Evolutionary conservation across 129 eudicot genomes (phyloP).

Genomic region (Chrysanthemum makinoi): DNA sequence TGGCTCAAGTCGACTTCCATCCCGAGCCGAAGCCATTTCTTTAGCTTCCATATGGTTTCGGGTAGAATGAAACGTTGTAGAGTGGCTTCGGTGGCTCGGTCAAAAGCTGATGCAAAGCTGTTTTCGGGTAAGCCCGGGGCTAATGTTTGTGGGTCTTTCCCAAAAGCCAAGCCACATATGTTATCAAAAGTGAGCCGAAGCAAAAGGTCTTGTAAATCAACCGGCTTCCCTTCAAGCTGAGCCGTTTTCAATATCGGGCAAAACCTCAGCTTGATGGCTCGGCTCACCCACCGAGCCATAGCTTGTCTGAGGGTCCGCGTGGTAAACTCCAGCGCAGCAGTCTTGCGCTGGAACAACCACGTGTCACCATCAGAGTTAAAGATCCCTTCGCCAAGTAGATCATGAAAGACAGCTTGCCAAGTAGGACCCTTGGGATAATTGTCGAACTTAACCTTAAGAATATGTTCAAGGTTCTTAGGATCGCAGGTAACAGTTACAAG

Average conservation of each 20-base stretch:
- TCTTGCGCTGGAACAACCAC: slow-evolving; percentile 79
- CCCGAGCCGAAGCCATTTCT: slow-evolving; percentile 61
- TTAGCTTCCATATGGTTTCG: slow-evolving; percentile 55
- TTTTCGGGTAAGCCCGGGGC: slow-evolving; percentile 62
- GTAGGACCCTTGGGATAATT: slow-evolving; percentile 80
- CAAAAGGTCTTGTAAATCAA: slow-evolving; percentile 64
- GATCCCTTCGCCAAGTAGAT: slow-evolving; percentile 66
- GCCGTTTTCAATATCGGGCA: slow-evolving; percentile 60
- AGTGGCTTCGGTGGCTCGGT: slow-evolving; percentile 80
- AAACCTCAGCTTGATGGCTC: slow-evolving; percentile 57
- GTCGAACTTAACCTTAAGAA: slow-evolving; percentile 56
- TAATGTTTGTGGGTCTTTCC: slow-evolving; percentile 68
- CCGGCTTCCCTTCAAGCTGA: slow-evolving; percentile 49
- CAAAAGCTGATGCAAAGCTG: slow-evolving; percentile 59
- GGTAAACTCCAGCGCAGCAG: slow-evolving; percentile 74
- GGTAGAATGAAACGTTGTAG: slow-evolving; percentile 67
- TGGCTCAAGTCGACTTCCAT: slow-evolving; percentile 55
- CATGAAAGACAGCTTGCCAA: slow-evolving; percentile 79
- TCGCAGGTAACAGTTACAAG: slow-evolving; percentile 80
- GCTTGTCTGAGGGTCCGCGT: slow-evolving; percentile 76
- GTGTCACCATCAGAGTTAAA: slow-evolving; percentile 77
- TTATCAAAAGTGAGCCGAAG: slow-evolving; percentile 78
- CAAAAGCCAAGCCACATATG: slow-evolving; percentile 74
- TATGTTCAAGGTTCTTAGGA: slow-evolving; percentile 66
- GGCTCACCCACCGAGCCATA: slow-evolving; percentile 85